Percentiles rank a stretch among this genome's conserved stretches.
Conservation (phyloP, 768 basidiomycete genomes). For the Clitopilus hobsonii region DNA sequence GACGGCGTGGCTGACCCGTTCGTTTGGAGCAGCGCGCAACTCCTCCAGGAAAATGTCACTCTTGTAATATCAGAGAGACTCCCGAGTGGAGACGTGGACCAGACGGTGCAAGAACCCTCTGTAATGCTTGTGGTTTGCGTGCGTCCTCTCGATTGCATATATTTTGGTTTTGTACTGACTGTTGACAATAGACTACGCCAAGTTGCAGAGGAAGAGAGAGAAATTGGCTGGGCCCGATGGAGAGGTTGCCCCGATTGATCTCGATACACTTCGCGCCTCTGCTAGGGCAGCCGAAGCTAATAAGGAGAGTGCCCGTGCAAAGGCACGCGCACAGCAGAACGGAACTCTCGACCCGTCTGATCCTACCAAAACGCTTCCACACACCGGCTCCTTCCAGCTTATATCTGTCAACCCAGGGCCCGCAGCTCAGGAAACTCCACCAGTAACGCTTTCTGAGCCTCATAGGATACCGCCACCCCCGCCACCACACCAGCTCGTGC, state of each 20-base stretch:
- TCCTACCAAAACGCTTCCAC: constrained; percentile 22
- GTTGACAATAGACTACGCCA: constrained; percentile 62
- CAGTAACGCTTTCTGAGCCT: constrained; percentile 14
- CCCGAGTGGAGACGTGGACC: constrained; percentile 88
- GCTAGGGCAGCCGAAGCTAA: constrained; percentile 49
- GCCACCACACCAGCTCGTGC: constrained; percentile 12
- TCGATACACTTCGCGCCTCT: constrained; percentile 74
- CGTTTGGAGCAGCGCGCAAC: constrained; percentile 64
- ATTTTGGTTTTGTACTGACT: background rate
- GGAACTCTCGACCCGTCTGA: constrained; percentile 21
- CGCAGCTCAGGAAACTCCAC: constrained; percentile 10
- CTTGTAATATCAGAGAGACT: constrained; percentile 82
- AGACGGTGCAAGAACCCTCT: constrained; percentile 78
- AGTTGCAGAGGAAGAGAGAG: constrained; percentile 75
- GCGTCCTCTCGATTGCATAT: constrained; percentile 24
- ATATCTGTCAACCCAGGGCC: constrained; percentile 28
- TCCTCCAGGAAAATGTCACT: constrained; percentile 84
- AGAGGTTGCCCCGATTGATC: constrained; percentile 55
- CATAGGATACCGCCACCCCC: constrained; percentile 14
- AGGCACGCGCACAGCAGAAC: constrained; percentile 17
- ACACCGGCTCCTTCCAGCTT: constrained; percentile 59
- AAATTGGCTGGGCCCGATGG: constrained; percentile 56
- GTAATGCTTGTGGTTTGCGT: constrained; percentile 86
- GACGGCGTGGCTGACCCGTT: constrained; percentile 20
- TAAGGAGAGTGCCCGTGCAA: background rate